Evolutionary conservation across 108 stramenopile species (phyloP).

Genomic region (Poteriospumella lacustris): DNA sequence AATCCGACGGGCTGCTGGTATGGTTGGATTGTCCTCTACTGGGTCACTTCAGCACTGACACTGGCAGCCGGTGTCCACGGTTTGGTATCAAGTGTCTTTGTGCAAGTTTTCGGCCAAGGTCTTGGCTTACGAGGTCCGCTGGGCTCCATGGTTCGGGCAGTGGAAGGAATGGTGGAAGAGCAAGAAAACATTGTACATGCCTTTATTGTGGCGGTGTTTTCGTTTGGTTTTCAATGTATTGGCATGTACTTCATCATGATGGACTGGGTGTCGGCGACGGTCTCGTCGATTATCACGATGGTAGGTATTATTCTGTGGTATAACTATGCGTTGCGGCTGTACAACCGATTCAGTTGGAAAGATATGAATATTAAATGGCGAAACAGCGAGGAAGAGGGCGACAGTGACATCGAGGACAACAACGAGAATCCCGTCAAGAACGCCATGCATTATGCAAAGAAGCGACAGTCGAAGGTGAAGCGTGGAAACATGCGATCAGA

Average conservation of each 20-base stretch:
- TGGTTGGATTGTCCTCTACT: slow-evolving; percentile 21
- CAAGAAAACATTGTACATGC: background rate
- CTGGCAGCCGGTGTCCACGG: background rate
- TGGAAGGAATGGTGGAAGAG: slow-evolving; percentile 27
- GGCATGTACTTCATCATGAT: slow-evolving; percentile 19
- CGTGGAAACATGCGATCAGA: background rate
- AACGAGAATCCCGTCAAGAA: no score
- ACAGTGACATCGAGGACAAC: no score
- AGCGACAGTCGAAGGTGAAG: background rate
- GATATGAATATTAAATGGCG: background rate
- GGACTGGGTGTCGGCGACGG: background rate
- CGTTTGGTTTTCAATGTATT: slow-evolving; percentile 15
- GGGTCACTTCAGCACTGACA: slow-evolving; percentile 1
- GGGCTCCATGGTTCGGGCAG: slow-evolving; percentile 19
- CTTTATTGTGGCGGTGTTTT: slow-evolving; percentile 2
- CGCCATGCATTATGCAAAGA: background rate
- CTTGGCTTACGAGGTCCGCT: slow-evolving; percentile 17
- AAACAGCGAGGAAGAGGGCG: background rate
- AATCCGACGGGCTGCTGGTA: no score
- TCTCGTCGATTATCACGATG: background rate
- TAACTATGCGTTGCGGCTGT: slow-evolving; percentile 9
- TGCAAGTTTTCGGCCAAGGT: slow-evolving; percentile 15
- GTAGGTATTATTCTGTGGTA: slow-evolving; percentile 16
- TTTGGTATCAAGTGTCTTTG: slow-evolving; percentile 1
- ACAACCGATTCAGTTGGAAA: slow-evolving; percentile 25